phyloP scores from a whole-genome alignment of 1,284 basidiomycete species.

The Inonotus obliquus region DNA sequence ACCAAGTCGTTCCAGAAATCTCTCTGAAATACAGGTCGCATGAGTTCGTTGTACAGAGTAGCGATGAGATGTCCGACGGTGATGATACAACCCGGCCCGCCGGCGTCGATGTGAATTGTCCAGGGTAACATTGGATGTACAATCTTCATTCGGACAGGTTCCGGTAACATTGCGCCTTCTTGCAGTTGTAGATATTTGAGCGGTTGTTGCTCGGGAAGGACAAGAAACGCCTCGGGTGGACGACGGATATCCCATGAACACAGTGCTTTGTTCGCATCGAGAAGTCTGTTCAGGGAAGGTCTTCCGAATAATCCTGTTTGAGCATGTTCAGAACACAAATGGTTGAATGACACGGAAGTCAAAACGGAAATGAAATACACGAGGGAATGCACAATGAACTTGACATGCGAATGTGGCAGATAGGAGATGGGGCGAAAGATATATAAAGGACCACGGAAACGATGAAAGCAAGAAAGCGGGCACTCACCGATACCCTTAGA shows the following conservation, averaged over 20 bases:
- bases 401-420: not conserved
- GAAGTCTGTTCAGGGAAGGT: conserved; percentile 2
- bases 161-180: conserved; percentile 7
- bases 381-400: not conserved
- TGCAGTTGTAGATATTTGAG: conserved; percentile 11
- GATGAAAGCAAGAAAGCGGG: not conserved
- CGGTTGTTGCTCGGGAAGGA: conserved; percentile 1
- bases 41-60: conserved; percentile 1
- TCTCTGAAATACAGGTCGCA: not conserved
- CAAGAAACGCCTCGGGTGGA: not conserved
- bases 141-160: conserved; percentile 5
- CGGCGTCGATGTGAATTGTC: conserved; percentile 4
- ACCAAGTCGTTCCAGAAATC: conserved; percentile 15
- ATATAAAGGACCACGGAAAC: not conserved
- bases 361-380: not conserved
- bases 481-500: conserved; percentile 2
- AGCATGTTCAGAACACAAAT: not conserved
- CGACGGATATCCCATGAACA: conserved; percentile 16
- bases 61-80: conserved; percentile 14
- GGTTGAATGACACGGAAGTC: not conserved
- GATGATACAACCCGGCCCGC: conserved; percentile 5
- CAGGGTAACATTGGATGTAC: conserved; percentile 11
- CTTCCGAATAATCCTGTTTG: not conserved
- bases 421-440: not conserved
- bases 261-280: conserved; percentile 1